Conservation (phyloP, 169 alveolate species). For the Eimeria brunetti region DNA sequence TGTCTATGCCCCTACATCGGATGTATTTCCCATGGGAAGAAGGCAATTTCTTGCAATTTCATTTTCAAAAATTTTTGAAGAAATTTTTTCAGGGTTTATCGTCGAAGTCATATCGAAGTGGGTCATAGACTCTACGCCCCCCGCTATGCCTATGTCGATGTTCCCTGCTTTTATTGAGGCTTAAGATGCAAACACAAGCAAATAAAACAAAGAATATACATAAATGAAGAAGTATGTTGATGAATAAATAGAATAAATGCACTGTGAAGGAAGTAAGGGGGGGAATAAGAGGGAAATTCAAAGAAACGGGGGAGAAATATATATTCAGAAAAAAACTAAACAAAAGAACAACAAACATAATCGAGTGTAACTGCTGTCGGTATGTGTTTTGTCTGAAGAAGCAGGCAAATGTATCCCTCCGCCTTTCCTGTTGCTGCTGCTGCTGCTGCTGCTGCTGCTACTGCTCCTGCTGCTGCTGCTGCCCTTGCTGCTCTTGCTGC, state of each 20-base stretch:
- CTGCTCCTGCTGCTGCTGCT: slow-evolving; percentile 23
- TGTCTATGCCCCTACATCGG: slow-evolving; percentile 83
- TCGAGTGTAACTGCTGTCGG: too few relatives aligned
- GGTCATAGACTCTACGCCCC: slow-evolving; percentile 96
- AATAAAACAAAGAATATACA: too few relatives aligned
- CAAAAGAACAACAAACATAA: neutral
- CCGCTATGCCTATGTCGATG: slow-evolving; percentile 94
- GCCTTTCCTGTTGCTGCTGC: slow-evolving; percentile 15
- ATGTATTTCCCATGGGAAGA: slow-evolving; percentile 96
- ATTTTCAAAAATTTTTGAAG: slow-evolving; percentile 89
- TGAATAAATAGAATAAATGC: too few relatives aligned
- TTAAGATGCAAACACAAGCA: neutral
- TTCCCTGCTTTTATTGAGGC: slow-evolving; percentile 12
- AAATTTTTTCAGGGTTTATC: slow-evolving; percentile 90
- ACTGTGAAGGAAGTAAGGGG: too few relatives aligned
- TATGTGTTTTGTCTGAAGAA: too few relatives aligned
- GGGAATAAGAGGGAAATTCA: too few relatives aligned
- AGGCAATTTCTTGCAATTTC: slow-evolving; percentile 92
- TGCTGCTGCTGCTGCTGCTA: neutral
- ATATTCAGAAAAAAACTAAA: neutral
- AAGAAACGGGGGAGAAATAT: too few relatives aligned
- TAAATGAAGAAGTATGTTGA: too few relatives aligned
- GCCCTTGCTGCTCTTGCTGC: neutral
- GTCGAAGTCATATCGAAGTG: slow-evolving; percentile 91
- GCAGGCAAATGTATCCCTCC: neutral